A percentile compares a stretch with the other conserved stretches of the same genome.
These are phyloP conservation scores for Trichoderma cornu-damae DNA, from an alignment of 2,329 filamentous ascomycete genomes.

Conservation along the genomic window DNA sequence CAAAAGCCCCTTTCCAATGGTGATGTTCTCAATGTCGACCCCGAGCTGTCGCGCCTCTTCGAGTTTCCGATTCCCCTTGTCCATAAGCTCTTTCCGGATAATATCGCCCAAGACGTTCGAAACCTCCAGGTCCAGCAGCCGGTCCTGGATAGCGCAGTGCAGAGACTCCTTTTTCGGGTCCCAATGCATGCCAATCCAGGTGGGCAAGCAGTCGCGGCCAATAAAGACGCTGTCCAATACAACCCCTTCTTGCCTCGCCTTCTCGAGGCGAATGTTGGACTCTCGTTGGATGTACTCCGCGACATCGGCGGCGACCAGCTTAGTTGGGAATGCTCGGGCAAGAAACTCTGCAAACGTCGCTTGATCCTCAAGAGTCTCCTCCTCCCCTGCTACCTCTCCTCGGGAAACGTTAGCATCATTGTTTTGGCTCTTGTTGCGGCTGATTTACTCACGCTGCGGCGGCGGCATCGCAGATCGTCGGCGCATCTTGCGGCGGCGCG, in stretches of 20 bases:
- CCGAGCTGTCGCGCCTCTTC: constrained; percentile 24
- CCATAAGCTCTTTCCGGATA: constrained; percentile 23
- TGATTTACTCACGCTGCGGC: not conserved
- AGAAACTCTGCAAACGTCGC: constrained; percentile 19
- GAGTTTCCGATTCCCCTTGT: constrained; percentile 28
- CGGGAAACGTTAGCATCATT: not conserved
- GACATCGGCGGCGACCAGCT: constrained; percentile 24
- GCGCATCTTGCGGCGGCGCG: constrained; percentile 3
- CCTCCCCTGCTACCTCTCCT: not conserved
- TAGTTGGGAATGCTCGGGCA: constrained; percentile 21
- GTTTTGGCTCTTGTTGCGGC: too few species aligned
- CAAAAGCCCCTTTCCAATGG: constrained; percentile 27
- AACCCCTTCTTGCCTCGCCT: constrained; percentile 22
- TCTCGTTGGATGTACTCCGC: constrained; percentile 22
- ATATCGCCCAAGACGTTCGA: constrained; percentile 21
- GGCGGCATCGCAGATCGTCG: not conserved
- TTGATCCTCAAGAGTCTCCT: not conserved
- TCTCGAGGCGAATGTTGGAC: constrained; percentile 24
- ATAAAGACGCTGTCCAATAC: constrained; percentile 24
- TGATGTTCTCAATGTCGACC: constrained; percentile 22
- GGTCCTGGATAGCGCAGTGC: constrained; percentile 26
- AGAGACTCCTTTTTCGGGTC: constrained; percentile 25
- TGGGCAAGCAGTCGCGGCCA: constrained; percentile 29
- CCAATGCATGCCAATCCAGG: constrained; percentile 27
- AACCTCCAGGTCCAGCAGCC: constrained; percentile 21